These are phyloP conservation scores for Russula foetens DNA, from an alignment of 768 basidiomycete species.

Conservation along the genomic window DNA sequence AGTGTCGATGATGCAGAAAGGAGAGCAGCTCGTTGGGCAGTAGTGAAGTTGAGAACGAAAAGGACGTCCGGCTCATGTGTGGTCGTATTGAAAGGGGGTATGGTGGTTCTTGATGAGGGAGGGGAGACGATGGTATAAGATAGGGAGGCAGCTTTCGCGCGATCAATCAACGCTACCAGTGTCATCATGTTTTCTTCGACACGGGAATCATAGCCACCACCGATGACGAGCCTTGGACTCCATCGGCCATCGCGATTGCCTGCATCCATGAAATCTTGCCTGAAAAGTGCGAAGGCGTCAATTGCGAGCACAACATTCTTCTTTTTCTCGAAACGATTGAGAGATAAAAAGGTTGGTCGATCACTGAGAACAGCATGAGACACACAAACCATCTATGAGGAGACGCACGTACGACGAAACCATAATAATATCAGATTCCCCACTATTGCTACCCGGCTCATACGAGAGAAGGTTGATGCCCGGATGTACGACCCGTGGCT, in stretches of 20 bases:
- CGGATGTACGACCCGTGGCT: conserved; percentile 85
- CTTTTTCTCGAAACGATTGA: conserved; percentile 95
- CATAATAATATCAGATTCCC: conserved; percentile 44
- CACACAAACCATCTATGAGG: background rate
- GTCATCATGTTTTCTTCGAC: conserved; percentile 76
- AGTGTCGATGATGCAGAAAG: conserved; percentile 58
- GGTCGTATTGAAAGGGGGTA: conserved; percentile 37
- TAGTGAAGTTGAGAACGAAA: conserved; percentile 90
- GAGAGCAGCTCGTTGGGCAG: conserved; percentile 73
- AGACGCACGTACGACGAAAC: conserved; percentile 45
- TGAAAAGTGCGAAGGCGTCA: conserved; percentile 59
- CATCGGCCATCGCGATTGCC: conserved; percentile 18
- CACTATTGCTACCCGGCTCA: conserved; percentile 32
- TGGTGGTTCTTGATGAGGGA: conserved; percentile 27
- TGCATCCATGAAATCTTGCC: conserved; percentile 23
- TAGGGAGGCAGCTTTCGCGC: conserved; percentile 46
- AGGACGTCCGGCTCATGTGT: conserved; percentile 51
- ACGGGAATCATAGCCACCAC: conserved; percentile 89
- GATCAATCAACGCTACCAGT: conserved; percentile 52
- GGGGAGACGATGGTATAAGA: conserved; percentile 52
- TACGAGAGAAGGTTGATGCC: conserved; percentile 84
- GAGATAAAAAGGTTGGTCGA: conserved; percentile 69
- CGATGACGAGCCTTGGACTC: conserved; percentile 65
- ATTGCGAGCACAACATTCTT: conserved; percentile 86
- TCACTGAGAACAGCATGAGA: conserved; percentile 31